These are phyloP conservation scores for Dendrobium catenatum DNA, from an alignment of 106 monocot genomes.

Conservation along the genomic window DNA sequence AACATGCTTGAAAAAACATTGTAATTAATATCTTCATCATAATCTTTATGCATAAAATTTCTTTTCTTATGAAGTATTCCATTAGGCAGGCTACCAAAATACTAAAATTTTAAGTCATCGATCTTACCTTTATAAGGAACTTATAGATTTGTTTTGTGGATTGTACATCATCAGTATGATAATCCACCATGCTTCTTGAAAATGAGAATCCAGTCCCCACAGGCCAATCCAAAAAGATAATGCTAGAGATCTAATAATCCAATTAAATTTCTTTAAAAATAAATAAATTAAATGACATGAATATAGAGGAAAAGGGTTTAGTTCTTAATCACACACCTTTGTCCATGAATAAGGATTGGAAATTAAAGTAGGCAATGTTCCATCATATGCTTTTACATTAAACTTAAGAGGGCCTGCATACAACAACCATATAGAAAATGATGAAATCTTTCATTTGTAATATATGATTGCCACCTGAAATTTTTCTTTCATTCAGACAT, in stretches of 20 bases:
- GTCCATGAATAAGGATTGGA: not conserved
- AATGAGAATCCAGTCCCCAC: constrained; percentile 1
- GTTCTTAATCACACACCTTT: constrained; percentile 10
- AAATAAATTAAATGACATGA: not conserved
- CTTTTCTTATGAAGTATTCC: too few species aligned
- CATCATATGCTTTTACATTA: constrained; percentile 15
- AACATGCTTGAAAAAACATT: too few species aligned
- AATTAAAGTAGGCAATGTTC: not conserved
- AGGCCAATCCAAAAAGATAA: not conserved
- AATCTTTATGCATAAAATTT: too few species aligned
- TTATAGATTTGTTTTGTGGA: not conserved
- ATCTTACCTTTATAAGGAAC: not conserved
- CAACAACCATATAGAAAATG: not conserved
- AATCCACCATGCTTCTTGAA: not conserved
- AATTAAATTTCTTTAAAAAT: not conserved
- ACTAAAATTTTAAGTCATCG: too few species aligned
- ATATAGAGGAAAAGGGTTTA: not conserved
- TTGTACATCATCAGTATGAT: not conserved
- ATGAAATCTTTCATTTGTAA: not conserved
- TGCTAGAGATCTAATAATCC: not conserved
- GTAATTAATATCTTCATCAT: too few species aligned
- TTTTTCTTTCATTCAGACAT: too few species aligned
- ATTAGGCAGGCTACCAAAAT: too few species aligned
- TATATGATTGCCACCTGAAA: too few species aligned
- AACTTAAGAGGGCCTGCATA: constrained; percentile 38